phyloP scores from a whole-genome alignment of 2,329 filamentous ascomycete species.

The Neurospora sp. region DNA sequence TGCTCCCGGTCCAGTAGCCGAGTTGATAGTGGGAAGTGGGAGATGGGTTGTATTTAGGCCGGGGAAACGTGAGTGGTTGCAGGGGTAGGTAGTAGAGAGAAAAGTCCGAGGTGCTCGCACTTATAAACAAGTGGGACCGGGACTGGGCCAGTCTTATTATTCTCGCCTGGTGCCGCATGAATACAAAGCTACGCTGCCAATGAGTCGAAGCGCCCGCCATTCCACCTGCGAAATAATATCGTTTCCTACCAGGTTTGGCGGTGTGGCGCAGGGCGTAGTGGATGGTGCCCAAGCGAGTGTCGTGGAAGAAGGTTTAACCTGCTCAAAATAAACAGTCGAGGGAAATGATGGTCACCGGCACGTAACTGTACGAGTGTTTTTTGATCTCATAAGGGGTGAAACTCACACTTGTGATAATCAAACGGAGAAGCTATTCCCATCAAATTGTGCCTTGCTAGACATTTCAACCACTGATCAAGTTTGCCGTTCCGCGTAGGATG shows the following conservation, averaged over 20 bases:
- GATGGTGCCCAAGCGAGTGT: background rate
- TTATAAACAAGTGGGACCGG: background rate
- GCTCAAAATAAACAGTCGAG: background rate
- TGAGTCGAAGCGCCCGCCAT: background rate
- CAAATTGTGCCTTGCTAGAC: background rate
- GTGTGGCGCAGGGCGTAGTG: background rate
- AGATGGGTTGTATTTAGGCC: background rate
- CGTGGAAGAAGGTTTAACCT: background rate
- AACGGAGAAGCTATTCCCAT: background rate
- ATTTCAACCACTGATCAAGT: background rate
- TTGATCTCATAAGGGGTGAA: background rate
- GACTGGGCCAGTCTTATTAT: background rate
- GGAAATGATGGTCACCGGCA: background rate
- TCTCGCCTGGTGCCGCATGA: background rate
- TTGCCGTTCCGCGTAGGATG: background rate
- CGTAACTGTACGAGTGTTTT: background rate
- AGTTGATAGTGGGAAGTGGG: background rate
- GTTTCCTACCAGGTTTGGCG: background rate
- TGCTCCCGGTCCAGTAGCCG: background rate
- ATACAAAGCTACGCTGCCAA: background rate
- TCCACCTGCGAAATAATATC: background rate
- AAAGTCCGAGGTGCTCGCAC: background rate
- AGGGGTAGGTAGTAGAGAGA: background rate
- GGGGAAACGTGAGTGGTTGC: background rate
- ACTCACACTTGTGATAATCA: background rate